These are phyloP conservation scores for Centella asiatica DNA, from an alignment of 129 eudicot genomes.

Conservation along the genomic window DNA sequence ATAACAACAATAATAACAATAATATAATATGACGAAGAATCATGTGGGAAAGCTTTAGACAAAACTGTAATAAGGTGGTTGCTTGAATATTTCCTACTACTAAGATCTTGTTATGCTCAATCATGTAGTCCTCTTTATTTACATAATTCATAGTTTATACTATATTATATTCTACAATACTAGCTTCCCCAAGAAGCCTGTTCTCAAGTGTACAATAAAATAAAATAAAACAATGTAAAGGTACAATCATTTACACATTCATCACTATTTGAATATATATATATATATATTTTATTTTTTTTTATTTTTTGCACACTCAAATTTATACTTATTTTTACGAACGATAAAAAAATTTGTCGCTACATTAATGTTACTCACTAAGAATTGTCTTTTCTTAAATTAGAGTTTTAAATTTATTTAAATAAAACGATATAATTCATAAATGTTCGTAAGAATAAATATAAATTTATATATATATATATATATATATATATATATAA, in stretches of 20 bases:
- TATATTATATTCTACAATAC: background rate
- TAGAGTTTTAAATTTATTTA: too few species aligned
- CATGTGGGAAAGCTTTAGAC: background rate
- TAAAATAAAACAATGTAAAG: background rate
- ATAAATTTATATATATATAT: background rate
- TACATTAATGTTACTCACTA: too few species aligned
- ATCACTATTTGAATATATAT: background rate
- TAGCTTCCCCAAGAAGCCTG: conserved; percentile 1
- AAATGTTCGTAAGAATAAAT: too few species aligned
- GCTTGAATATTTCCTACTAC: background rate
- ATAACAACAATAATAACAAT: too few species aligned
- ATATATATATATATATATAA: too few species aligned
- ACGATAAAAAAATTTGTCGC: too few species aligned
- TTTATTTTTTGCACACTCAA: too few species aligned
- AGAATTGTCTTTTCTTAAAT: too few species aligned
- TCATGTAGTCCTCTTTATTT: conserved; percentile 7
- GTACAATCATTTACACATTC: background rate
- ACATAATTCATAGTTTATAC: background rate
- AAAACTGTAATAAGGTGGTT: conserved; percentile 1
- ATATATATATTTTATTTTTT: too few species aligned
- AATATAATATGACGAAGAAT: background rate
- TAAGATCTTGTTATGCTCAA: conserved; percentile 4
- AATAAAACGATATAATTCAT: too few species aligned
- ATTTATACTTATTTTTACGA: too few species aligned
- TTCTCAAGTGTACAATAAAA: background rate